Evolutionary conservation across 2,329 filamentous ascomycete genomes (phyloP).

Genomic region (Colletotrichum sp.): DNA sequence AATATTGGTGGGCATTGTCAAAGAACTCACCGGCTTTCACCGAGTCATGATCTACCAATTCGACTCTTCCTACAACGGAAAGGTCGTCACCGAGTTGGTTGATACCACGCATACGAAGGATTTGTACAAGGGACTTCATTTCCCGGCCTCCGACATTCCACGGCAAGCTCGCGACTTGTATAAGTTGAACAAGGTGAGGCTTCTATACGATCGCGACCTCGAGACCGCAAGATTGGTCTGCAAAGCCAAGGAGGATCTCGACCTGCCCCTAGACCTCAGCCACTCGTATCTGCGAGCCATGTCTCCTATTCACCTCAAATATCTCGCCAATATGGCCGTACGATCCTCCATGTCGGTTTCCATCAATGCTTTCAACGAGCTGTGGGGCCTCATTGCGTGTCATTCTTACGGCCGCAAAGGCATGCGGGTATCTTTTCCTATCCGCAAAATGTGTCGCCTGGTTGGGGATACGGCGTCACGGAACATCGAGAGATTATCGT

Average conservation of each 20-base stretch:
- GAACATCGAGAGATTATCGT: slow-evolving; percentile 87
- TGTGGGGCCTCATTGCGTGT: slow-evolving; percentile 89
- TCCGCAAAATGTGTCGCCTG: slow-evolving; percentile 89
- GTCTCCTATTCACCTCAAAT: slow-evolving; percentile 89
- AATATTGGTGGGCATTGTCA: slow-evolving; percentile 82
- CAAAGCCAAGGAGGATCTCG: slow-evolving; percentile 73
- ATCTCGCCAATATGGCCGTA: slow-evolving; percentile 86
- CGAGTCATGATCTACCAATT: slow-evolving; percentile 95
- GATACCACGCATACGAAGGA: slow-evolving; percentile 81
- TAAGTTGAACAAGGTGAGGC: slow-evolving; percentile 85
- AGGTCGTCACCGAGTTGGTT: slow-evolving; percentile 86
- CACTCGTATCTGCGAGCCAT: slow-evolving; percentile 87
- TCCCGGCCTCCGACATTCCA: slow-evolving; percentile 86
- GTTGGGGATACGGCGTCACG: slow-evolving; percentile 85
- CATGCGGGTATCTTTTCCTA: slow-evolving; percentile 91
- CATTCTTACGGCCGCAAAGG: slow-evolving; percentile 79
- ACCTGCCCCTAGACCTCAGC: slow-evolving; percentile 80
- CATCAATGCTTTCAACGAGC: slow-evolving; percentile 81
- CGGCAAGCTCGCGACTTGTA: slow-evolving; percentile 89
- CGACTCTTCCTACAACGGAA: slow-evolving; percentile 80
- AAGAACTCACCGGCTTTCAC: slow-evolving; percentile 89
- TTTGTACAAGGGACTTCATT: slow-evolving; percentile 85
- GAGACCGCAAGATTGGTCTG: slow-evolving; percentile 84
- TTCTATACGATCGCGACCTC: slow-evolving; percentile 85
- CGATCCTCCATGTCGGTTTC: slow-evolving; percentile 96